phyloP scores from a whole-genome alignment of 2,329 filamentous ascomycete genomes.

The Periconia sp. region DNA sequence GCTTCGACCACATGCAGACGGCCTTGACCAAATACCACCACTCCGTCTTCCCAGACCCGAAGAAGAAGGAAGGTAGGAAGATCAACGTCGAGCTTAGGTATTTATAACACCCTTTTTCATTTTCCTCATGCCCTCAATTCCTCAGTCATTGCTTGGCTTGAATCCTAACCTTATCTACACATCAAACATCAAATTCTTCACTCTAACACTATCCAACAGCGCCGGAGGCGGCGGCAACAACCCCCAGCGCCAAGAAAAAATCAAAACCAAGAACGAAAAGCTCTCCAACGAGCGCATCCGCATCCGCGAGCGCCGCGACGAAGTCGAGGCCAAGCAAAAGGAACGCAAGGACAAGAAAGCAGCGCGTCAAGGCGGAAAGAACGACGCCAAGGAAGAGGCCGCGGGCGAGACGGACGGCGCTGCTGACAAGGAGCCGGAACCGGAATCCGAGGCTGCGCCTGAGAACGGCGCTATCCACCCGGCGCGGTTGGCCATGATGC shows the following conservation, averaged over 20 bases:
- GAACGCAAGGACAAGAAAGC: constrained; percentile 46
- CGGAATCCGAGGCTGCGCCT: constrained; percentile 1
- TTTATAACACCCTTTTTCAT: constrained; percentile 37
- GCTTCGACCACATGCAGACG: constrained; percentile 87
- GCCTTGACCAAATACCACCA: constrained; percentile 91
- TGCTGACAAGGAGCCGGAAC: constrained; percentile 14
- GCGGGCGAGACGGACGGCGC: too few species aligned
- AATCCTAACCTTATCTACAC: neutral
- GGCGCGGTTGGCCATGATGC: constrained; percentile 40
- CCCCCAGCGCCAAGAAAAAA: constrained; percentile 70
- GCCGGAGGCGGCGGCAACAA: constrained; percentile 85
- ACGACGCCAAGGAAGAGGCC: constrained; percentile 10
- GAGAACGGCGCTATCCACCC: constrained; percentile 40
- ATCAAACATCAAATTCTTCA: neutral
- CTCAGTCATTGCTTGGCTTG: neutral
- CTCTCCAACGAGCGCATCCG: constrained; percentile 69
- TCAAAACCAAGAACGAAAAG: constrained; percentile 83
- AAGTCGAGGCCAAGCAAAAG: constrained; percentile 43
- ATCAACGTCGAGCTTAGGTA: constrained; percentile 93
- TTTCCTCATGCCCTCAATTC: neutral
- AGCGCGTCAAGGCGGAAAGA: constrained; percentile 17
- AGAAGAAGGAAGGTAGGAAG: constrained; percentile 63
- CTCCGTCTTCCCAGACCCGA: constrained; percentile 67
- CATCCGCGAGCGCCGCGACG: constrained; percentile 50
- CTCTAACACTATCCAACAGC: constrained; percentile 44